Conservation (phyloP, 257 asterid genomes). For the Nicotiana otophora region DNA sequence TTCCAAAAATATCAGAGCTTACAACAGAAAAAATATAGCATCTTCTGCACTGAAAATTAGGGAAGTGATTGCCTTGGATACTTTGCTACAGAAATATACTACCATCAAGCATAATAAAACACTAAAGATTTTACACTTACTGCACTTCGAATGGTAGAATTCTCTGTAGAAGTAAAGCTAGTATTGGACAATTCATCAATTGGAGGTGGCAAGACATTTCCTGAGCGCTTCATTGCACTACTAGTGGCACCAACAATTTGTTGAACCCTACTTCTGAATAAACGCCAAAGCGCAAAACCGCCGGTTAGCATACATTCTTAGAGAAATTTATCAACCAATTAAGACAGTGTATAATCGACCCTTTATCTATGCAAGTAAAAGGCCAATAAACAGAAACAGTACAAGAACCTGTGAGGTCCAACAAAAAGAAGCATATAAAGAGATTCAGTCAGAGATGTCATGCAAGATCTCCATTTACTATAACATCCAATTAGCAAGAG, state of each 20-base stretch:
- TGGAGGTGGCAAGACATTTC: slow-evolving; percentile 76
- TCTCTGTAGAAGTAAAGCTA: slow-evolving; percentile 37
- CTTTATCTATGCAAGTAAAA: not conserved
- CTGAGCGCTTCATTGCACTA: slow-evolving; percentile 49
- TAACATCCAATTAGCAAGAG: not conserved
- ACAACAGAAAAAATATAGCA: not conserved
- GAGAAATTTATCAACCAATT: slow-evolving; percentile 11
- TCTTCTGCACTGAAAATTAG: not conserved
- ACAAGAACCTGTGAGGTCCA: not conserved
- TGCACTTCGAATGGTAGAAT: slow-evolving; percentile 35
- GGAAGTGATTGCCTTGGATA: not conserved
- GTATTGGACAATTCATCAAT: slow-evolving; percentile 36
- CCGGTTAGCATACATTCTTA: not conserved
- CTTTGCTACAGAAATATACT: not conserved
- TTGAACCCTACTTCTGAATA: slow-evolving; percentile 78
- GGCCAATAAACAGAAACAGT: not conserved
- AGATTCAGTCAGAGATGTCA: not conserved
- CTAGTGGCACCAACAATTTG: slow-evolving; percentile 74
- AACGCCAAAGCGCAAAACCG: slow-evolving; percentile 14
- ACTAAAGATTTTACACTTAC: slow-evolving; percentile 33
- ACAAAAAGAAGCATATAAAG: not conserved
- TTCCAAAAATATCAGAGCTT: not conserved
- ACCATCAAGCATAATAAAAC: slow-evolving; percentile 3
- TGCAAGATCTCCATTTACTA: slow-evolving; percentile 5
- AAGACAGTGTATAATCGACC: not conserved